Percentiles rank a stretch among this genome's conserved stretches.
phyloP scores from a whole-genome alignment of 306 rosid species.

The Gynostemma pentaphyllum region DNA sequence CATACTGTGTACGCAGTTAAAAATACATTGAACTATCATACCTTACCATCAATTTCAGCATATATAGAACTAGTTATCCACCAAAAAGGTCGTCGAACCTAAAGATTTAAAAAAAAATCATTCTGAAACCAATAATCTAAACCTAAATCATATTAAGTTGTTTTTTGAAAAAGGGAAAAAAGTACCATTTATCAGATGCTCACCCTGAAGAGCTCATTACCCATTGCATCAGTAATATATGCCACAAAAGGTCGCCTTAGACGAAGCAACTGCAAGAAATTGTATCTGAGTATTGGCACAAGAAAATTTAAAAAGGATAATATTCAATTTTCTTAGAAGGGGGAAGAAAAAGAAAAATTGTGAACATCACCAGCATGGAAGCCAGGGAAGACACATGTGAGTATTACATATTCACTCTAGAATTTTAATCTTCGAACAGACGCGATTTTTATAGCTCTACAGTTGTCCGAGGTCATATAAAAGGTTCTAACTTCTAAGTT shows the following conservation, averaged over 20 bases:
- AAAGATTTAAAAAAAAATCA: conserved; percentile 17
- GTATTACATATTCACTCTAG: neutral
- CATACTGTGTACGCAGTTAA: neutral
- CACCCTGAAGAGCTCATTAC: conserved; percentile 80
- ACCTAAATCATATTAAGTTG: neutral
- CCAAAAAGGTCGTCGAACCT: conserved; percentile 99
- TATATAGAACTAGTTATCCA: conserved; percentile 96
- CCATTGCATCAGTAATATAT: conserved; percentile 60
- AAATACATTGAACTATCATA: conserved; percentile 23
- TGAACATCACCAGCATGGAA: neutral
- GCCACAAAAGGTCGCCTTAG: conserved; percentile 89
- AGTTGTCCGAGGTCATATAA: neutral
- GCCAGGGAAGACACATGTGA: neutral
- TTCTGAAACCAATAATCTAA: conserved; percentile 8
- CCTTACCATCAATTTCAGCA: conserved; percentile 90
- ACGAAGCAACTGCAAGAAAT: conserved; percentile 62
- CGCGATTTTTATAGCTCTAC: neutral
- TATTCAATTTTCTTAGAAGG: neutral
- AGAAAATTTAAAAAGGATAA: conserved; percentile 4
- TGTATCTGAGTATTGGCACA: conserved; percentile 12
- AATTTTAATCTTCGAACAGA: neutral
- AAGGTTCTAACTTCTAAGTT: conserved; percentile 4
- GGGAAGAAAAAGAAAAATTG: neutral
- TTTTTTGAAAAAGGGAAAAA: neutral
- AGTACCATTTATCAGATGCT: conserved; percentile 14